Conservation (phyloP, 192 early-diverging fungal species). For the Backusella australiensis region DNA sequence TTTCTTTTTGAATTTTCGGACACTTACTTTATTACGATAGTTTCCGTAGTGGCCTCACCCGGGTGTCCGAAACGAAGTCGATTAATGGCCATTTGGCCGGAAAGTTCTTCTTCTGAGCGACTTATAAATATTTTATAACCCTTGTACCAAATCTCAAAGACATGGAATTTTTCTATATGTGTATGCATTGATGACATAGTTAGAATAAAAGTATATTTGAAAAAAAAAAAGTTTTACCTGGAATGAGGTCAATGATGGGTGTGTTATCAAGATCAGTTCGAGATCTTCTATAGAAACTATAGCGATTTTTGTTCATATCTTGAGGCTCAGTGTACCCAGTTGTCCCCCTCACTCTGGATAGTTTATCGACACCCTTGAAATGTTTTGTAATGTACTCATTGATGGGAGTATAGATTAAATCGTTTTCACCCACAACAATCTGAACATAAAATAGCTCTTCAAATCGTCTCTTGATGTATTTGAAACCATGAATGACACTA, state of each 20-base stretch:
- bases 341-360: neutral
- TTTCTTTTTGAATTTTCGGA: neutral
- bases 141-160: constrained; percentile 9
- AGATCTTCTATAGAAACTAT: neutral
- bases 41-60: neutral
- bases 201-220: neutral
- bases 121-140: constrained; percentile 8
- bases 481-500: neutral
- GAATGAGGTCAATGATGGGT: constrained; percentile 15
- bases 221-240: constrained; percentile 3
- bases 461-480: neutral
- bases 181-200: neutral
- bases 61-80: neutral
- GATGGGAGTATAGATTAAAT: constrained; percentile 13
- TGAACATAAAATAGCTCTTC: constrained; percentile 11
- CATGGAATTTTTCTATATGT: constrained; percentile 5
- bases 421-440: constrained; percentile 10
- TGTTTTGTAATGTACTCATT: constrained; percentile 5
- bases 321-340: neutral
- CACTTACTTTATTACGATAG: constrained; percentile 6
- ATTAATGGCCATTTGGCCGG: neutral
- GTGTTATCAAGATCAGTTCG: neutral
- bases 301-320: neutral
- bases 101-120: neutral
- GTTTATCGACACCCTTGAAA: neutral